Conservation (phyloP, 2,329 filamentous ascomycete species). For the Microdochium paspali region DNA sequence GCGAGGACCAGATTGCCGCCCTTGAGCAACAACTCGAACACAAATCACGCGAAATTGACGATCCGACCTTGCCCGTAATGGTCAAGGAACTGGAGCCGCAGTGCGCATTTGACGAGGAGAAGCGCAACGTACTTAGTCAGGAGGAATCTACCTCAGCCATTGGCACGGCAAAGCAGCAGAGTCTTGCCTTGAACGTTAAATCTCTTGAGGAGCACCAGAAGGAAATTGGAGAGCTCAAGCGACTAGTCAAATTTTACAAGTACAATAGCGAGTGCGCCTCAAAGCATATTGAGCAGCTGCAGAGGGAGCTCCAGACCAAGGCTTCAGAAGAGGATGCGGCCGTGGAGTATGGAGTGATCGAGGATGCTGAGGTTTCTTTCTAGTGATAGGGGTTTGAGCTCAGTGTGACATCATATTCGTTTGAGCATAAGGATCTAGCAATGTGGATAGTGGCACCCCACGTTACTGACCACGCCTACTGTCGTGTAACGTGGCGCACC, state of each 20-base stretch:
- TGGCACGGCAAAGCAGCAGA: neutral
- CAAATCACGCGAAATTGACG: neutral
- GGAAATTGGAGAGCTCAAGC: neutral
- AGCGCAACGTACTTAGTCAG: neutral
- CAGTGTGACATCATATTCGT: no score
- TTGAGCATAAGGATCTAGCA: no score
- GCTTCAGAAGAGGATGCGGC: no score
- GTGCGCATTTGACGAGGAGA: neutral
- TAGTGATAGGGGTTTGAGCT: no score
- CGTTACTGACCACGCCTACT: no score
- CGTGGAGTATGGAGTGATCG: no score
- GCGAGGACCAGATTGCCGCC: neutral
- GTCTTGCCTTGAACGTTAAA: neutral
- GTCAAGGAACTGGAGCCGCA: neutral
- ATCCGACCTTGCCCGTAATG: neutral
- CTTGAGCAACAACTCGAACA: neutral
- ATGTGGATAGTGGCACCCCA: no score
- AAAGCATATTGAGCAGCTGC: neutral
- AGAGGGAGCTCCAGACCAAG: neutral
- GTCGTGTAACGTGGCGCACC: no score
- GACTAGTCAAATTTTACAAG: neutral
- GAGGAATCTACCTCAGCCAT: no score
- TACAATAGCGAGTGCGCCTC: neutral
- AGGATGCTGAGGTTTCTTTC: no score
- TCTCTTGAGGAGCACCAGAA: neutral